These are phyloP conservation scores for Melanogaster broomeanus DNA, from an alignment of 768 basidiomycete genomes.

Conservation along the genomic window DNA sequence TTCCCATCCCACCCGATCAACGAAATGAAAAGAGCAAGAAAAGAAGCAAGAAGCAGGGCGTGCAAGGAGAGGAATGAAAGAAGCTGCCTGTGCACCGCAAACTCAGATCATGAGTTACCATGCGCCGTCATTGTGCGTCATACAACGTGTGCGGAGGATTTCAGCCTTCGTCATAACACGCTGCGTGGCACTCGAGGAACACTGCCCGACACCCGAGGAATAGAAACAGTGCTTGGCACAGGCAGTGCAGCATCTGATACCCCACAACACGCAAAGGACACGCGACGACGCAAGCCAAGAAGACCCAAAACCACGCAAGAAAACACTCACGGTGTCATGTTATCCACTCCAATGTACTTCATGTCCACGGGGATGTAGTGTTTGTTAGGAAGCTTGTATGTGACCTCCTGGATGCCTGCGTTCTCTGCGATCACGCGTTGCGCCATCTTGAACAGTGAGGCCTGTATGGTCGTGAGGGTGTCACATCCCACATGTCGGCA, in stretches of 20 bases:
- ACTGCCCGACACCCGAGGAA: not conserved
- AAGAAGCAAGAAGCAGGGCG: too few relatives aligned
- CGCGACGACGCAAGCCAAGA: not conserved
- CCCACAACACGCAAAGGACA: not conserved
- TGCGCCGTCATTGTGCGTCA: constrained; percentile 20
- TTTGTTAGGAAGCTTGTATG: constrained; percentile 87
- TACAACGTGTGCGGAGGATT: not conserved
- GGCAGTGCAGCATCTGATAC: not conserved
- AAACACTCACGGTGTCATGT: constrained; percentile 59
- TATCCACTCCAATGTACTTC: constrained; percentile 70
- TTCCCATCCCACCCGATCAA: too few relatives aligned
- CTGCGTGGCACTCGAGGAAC: not conserved
- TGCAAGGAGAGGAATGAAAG: too few relatives aligned
- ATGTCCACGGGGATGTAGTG: constrained; percentile 92
- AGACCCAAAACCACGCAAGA: too few relatives aligned
- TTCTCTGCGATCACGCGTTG: constrained; percentile 72
- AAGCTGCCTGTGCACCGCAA: not conserved
- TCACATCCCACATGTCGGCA: too few relatives aligned
- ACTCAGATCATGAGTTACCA: not conserved
- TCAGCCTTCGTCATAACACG: too few relatives aligned
- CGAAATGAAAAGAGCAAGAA: too few relatives aligned
- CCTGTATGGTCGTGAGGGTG: constrained; percentile 46
- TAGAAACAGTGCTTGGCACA: too few relatives aligned
- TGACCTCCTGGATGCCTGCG: constrained; percentile 53
- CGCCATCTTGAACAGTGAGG: constrained; percentile 90